Evolutionary conservation across 2,329 filamentous ascomycete genomes (phyloP).

Genomic region (Amphichorda felina): DNA sequence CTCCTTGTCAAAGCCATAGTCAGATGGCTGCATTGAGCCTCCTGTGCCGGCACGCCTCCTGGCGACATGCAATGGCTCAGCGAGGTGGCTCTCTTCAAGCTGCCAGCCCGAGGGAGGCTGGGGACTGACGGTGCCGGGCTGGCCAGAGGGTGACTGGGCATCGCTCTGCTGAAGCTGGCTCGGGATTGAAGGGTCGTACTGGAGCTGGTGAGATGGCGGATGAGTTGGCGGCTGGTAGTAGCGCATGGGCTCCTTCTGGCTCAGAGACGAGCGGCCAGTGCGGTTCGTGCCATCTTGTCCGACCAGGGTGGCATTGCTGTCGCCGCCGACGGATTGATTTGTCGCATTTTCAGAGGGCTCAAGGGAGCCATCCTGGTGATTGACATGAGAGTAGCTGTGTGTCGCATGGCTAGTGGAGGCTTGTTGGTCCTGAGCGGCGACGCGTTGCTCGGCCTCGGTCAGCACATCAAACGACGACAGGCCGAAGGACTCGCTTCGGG

Average conservation of each 20-base stretch:
- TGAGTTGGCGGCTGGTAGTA: conserved; percentile 2
- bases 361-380: neutral
- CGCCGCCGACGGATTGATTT: conserved; percentile 1
- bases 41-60: conserved; percentile 20
- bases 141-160: neutral
- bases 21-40: conserved; percentile 15
- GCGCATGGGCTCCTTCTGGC: conserved; percentile 2
- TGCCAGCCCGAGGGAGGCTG: conserved; percentile 36
- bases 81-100: conserved; percentile 40
- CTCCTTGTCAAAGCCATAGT: conserved; percentile 38
- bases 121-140: neutral
- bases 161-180: conserved; percentile 3
- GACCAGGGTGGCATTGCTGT: conserved; percentile 4
- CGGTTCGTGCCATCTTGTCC: conserved; percentile 2
- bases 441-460: neutral
- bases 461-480: conserved; percentile 15
- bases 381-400: neutral
- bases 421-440: neutral
- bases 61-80: conserved; percentile 31
- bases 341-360: conserved; percentile 1
- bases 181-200: neutral
- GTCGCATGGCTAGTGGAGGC: no score
- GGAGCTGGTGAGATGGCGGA: neutral
- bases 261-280: conserved; percentile 1
- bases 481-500: conserved; percentile 44